Percentiles rank a stretch among this genome's conserved stretches.
phyloP scores from a whole-genome alignment of 1,284 basidiomycete genomes.

The Porogramme epimiltina region DNA sequence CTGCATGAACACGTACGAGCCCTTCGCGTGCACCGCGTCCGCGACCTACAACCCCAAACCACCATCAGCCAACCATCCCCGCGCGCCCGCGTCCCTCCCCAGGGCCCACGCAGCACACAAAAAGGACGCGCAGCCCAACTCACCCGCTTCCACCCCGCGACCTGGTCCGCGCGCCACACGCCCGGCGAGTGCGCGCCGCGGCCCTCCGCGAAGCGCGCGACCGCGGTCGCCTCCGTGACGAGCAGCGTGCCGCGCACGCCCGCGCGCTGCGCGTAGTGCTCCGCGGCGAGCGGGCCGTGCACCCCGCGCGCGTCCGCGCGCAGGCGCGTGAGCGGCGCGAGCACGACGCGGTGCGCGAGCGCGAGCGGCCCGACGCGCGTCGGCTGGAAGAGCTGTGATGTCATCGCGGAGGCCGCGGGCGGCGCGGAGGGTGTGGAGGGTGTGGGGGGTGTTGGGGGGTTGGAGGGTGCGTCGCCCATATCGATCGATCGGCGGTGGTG shows the following conservation, averaged over 20 bases:
- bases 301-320: slow-evolving; percentile 31
- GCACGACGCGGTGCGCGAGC: slow-evolving; percentile 46
- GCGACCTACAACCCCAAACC: not conserved
- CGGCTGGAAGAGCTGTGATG: slow-evolving; percentile 44
- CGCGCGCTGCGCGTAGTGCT: slow-evolving; percentile 51
- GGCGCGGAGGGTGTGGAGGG: not conserved
- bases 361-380: slow-evolving; percentile 40
- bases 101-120: not conserved
- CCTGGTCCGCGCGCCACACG: slow-evolving; percentile 46
- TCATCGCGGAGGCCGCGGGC: no score
- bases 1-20: slow-evolving; percentile 41
- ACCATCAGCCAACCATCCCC: no score
- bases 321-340: slow-evolving; percentile 48
- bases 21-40: slow-evolving; percentile 3
- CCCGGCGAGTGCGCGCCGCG: slow-evolving; percentile 37
- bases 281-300: slow-evolving; percentile 32
- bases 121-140: slow-evolving; percentile 2
- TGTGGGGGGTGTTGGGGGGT: no score
- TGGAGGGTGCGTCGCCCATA: not conserved
- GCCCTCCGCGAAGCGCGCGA: slow-evolving; percentile 41
- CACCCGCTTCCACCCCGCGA: slow-evolving; percentile 48
- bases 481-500: no score
- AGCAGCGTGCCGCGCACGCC: slow-evolving; percentile 46
- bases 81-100: not conserved
- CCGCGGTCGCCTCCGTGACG: slow-evolving; percentile 49